phyloP scores from a whole-genome alignment of 441 rosid genomes.

The Melastoma candidum region DNA sequence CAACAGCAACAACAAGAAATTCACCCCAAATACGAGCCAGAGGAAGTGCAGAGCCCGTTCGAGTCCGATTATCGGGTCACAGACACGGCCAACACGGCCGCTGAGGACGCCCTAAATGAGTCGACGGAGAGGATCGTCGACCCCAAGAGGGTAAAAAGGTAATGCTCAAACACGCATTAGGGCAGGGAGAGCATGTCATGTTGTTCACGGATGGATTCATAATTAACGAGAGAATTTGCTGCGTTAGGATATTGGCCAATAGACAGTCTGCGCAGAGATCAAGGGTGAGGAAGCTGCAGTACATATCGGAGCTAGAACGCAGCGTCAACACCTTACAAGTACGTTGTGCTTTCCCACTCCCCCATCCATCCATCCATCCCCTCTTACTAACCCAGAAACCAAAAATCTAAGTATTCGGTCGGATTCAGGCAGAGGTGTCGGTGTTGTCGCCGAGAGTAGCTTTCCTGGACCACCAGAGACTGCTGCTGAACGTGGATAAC shows the following conservation, averaged over 20 bases:
- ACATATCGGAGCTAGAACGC: constrained; percentile 63
- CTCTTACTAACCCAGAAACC: too few species aligned
- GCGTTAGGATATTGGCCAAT: constrained; percentile 51
- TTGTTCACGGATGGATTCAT: too few species aligned
- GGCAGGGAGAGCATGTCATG: too few species aligned
- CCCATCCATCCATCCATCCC: background rate
- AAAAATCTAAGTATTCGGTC: too few species aligned
- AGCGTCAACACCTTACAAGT: constrained; percentile 55
- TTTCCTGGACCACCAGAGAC: constrained; percentile 51
- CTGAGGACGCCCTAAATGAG: constrained; percentile 12
- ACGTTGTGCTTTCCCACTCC: background rate
- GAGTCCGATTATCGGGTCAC: constrained; percentile 8
- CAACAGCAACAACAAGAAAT: constrained; percentile 14
- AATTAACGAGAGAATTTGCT: too few species aligned
- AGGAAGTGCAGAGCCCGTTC: constrained; percentile 37
- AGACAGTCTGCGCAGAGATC: constrained; percentile 71
- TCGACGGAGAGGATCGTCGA: constrained; percentile 21
- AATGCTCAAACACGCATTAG: background rate
- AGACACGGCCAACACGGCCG: constrained; percentile 6
- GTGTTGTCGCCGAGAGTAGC: constrained; percentile 67
- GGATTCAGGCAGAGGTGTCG: constrained; percentile 46
- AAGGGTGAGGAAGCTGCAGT: constrained; percentile 62
- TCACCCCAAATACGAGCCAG: constrained; percentile 26
- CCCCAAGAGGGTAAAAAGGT: constrained; percentile 62
- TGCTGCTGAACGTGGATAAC: constrained; percentile 53